Evolutionary conservation across 257 asterid genomes (phyloP), one percentile per base, ranked within the genome.

Genomic region (Ligustrum vulgare): DNA sequence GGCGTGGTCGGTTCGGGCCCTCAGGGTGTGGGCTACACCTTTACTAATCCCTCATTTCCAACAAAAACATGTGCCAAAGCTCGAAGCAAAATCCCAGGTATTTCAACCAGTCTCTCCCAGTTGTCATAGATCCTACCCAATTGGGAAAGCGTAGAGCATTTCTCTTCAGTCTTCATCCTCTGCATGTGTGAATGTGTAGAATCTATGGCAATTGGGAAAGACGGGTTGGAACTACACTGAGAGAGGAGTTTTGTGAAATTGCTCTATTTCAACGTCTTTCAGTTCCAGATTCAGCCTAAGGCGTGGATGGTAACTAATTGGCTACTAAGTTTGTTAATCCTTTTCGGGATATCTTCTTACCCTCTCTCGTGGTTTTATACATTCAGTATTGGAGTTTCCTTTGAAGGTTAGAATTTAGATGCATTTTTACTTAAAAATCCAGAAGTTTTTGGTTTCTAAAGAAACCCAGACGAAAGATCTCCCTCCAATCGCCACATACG

Each of bases 121-220:
- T 49, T 49, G 60, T 15, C 22, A 49, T 49, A 49, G 23, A 5
- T 49, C 18, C 9, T 15, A 18, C 5, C 16, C 60, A 49, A 5
- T 49, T 18, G 60, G 20, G 1, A 15, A 16, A 5, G 23, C 18
- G 2, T 18, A 49, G 20, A 49, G 9, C 8, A 16, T 9, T 18
- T 49, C 9, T 49, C 58, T 49, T 16, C 58, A 12, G n/a, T n/a
- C n/a, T n/a, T n/a, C n/a, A n/a, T 41, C 58, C n/a, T 45, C 62
- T 22, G 9, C 25, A 12, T 8, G 11, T 56, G 9, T 20, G 20
- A 15, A 20, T 56, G 64, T n/a, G 64, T 20, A 20, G 33, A 20
- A 22, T 58, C n/a, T 58, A 10, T 58, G 79, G 54, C 22, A 68
- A 54, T 34, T 75, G 74, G 79, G 74, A 75, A 37, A 75, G 74